Evolutionary conservation across 2,329 filamentous ascomycete genomes (phyloP).

Genomic region (Alternaria sp.): DNA sequence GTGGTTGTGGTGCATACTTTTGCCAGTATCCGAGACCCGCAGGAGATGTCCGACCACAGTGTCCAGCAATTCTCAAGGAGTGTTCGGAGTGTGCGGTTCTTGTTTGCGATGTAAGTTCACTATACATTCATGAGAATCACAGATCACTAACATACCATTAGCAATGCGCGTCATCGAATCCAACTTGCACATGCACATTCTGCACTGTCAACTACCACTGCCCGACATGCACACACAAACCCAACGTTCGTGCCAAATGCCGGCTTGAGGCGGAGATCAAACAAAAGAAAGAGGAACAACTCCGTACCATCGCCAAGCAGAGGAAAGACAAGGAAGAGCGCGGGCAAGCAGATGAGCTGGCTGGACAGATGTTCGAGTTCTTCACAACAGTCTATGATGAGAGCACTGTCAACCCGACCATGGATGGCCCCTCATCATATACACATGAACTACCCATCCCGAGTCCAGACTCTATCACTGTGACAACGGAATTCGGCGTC

Average conservation of each 20-base stretch:
- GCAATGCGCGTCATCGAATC: constrained; percentile 40
- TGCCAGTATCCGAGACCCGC: constrained; percentile 48
- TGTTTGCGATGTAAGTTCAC: constrained; percentile 49
- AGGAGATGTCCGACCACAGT: constrained; percentile 47
- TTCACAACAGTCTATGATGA: constrained; percentile 35
- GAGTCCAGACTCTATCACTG: constrained; percentile 43
- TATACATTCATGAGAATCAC: no score
- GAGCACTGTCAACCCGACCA: constrained; percentile 2
- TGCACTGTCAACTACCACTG: constrained; percentile 51
- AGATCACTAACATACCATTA: constrained; percentile 17
- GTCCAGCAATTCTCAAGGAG: constrained; percentile 45
- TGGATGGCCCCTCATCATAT: constrained; percentile 4
- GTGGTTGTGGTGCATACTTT: constrained; percentile 52
- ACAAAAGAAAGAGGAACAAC: constrained; percentile 39
- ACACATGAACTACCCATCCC: constrained; percentile 22
- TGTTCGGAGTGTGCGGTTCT: constrained; percentile 49
- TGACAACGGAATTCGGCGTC: constrained; percentile 45
- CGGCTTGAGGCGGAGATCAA: constrained; percentile 44
- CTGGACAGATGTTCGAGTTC: constrained; percentile 45
- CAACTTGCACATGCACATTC: constrained; percentile 47
- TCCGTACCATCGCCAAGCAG: constrained; percentile 33
- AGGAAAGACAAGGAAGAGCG: constrained; percentile 43
- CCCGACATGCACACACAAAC: constrained; percentile 44
- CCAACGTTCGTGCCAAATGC: constrained; percentile 43
- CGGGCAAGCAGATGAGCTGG: constrained; percentile 43